A percentile compares a stretch with the other conserved stretches of the same genome.
phyloP scores from a whole-genome alignment of 2,329 filamentous ascomycete genomes.

The Chaetomiaceae sp. region DNA sequence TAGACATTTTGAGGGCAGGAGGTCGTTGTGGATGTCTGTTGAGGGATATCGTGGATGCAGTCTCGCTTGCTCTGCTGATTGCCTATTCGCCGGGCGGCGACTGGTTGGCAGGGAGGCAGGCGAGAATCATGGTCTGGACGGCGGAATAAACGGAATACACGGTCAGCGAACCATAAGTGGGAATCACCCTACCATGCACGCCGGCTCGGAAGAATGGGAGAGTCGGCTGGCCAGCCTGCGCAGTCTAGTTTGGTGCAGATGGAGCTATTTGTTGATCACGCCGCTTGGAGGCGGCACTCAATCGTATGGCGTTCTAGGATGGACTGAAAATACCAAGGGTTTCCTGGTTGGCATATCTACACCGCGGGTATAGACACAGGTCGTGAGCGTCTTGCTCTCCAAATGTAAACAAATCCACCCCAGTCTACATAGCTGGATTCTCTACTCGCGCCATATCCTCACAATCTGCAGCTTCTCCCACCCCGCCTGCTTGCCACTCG shows the following conservation, averaged over 20 bases:
- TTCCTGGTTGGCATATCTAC: not conserved
- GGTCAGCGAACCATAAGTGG: not conserved
- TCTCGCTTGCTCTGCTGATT: too few species aligned
- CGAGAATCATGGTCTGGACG: not conserved
- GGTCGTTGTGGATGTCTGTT: too few species aligned
- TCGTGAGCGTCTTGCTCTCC: not conserved
- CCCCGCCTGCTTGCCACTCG: conserved; percentile 80
- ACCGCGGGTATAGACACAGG: not conserved
- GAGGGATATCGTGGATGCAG: too few species aligned
- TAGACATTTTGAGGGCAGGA: too few species aligned
- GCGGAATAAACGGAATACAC: not conserved
- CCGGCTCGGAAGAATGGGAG: not conserved
- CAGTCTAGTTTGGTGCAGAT: not conserved
- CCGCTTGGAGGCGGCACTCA: not conserved
- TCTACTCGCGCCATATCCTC: conserved; percentile 66
- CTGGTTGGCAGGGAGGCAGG: not conserved
- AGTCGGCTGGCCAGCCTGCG: not conserved
- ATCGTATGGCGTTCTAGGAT: conserved; percentile 10
- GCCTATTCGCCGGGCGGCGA: too few species aligned
- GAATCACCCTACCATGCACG: not conserved
- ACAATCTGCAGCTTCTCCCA: conserved; percentile 94
- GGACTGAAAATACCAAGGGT: not conserved
- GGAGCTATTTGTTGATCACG: not conserved
- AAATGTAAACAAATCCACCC: not conserved
- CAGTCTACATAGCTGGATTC: not conserved